These are phyloP conservation scores for Bassia scoparia DNA, from an alignment of 148 eudicot species.

Conservation along the genomic window DNA sequence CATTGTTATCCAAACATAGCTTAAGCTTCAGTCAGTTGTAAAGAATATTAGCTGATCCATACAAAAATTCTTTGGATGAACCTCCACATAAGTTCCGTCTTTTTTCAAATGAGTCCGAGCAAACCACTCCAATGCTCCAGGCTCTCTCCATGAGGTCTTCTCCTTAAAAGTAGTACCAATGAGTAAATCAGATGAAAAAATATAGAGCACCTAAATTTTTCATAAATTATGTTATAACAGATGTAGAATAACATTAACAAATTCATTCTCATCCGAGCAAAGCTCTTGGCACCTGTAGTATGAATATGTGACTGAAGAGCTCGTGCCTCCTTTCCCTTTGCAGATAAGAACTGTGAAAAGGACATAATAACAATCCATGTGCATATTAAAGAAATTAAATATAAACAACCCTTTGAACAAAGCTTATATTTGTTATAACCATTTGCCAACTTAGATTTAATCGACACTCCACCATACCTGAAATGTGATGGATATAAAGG, in stretches of 20 bases:
- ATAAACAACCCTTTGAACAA: background rate
- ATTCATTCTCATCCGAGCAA: constrained; percentile 38
- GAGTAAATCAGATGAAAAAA: background rate
- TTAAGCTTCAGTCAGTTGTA: background rate
- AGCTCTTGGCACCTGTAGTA: constrained; percentile 35
- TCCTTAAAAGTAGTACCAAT: constrained; percentile 22
- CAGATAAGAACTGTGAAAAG: constrained; percentile 26
- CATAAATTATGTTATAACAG: background rate
- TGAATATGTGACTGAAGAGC: constrained; percentile 33
- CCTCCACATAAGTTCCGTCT: constrained; percentile 32
- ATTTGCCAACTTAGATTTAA: constrained; percentile 2
- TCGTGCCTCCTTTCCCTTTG: constrained; percentile 34
- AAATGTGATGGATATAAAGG: constrained; percentile 1
- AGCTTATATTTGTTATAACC: constrained; percentile 1
- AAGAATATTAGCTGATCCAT: constrained; percentile 13
- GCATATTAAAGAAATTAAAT: background rate
- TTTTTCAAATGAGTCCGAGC: constrained; percentile 33
- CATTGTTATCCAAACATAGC: too few relatives aligned
- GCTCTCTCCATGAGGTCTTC: constrained; percentile 33
- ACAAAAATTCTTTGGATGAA: constrained; percentile 32
- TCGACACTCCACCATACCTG: background rate
- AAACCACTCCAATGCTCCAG: constrained; percentile 38
- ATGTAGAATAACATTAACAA: constrained; percentile 11
- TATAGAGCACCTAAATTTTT: too few relatives aligned
- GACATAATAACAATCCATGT: background rate